phyloP scores from a whole-genome alignment of 371 early-diverging fungal species.

The Phascolomyces articulosus region DNA sequence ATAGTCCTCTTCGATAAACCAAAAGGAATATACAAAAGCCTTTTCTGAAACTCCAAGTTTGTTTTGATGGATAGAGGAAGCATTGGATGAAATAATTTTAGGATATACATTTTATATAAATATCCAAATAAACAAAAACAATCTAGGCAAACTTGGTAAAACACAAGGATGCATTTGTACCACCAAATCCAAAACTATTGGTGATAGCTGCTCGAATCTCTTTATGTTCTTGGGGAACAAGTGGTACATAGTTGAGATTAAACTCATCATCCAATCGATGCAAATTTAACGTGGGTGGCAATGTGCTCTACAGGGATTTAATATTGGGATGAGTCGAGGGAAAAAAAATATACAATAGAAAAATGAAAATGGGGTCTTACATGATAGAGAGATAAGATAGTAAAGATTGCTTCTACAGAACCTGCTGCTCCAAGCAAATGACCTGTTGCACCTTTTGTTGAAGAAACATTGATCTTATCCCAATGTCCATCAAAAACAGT shows the following conservation, averaged over 20 bases:
- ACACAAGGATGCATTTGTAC: slow-evolving; percentile 88
- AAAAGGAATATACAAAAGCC: neutral
- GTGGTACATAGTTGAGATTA: slow-evolving; percentile 79
- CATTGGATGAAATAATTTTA: neutral
- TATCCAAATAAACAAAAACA: neutral
- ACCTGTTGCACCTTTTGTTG: slow-evolving; percentile 91
- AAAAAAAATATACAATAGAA: neutral
- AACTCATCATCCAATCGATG: slow-evolving; percentile 66
- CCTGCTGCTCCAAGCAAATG: slow-evolving; percentile 96
- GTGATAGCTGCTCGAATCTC: slow-evolving; percentile 75
- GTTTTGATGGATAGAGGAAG: neutral
- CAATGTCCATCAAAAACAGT: slow-evolving; percentile 67
- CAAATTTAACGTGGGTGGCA: slow-evolving; percentile 90
- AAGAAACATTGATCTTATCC: slow-evolving; percentile 74
- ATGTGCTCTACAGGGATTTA: slow-evolving; percentile 46
- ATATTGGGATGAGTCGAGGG: neutral
- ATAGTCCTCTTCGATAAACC: slow-evolving; percentile 72
- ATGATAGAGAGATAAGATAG: slow-evolving; percentile 74
- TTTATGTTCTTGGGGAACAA: slow-evolving; percentile 57
- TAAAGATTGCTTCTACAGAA: slow-evolving; percentile 91
- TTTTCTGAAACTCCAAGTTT: neutral
- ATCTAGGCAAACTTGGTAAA: slow-evolving; percentile 57
- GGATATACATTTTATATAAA: too few species aligned
- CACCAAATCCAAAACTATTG: slow-evolving; percentile 98
- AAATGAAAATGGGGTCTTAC: slow-evolving; percentile 35